Evolutionary conservation across 768 basidiomycete genomes (phyloP).

Genomic region (Podaxis carcinomalis): DNA sequence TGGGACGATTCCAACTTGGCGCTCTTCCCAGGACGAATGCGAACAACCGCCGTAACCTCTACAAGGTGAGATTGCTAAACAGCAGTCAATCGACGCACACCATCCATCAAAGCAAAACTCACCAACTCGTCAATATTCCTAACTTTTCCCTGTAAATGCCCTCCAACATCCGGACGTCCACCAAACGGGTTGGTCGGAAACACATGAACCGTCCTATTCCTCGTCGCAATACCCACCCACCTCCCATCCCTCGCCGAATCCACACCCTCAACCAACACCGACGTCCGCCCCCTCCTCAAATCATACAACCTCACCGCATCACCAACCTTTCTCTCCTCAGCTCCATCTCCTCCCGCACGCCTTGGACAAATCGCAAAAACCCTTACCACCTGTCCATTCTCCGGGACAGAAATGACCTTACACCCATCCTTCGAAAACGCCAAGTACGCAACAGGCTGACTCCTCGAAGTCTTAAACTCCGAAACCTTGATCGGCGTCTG

Average conservation of each 20-base stretch:
- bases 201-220: slow-evolving; percentile 62
- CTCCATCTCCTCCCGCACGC: slow-evolving; percentile 9
- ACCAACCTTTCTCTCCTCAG: background rate
- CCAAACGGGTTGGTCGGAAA: slow-evolving; percentile 79
- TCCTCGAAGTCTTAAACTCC: slow-evolving; percentile 45
- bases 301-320: slow-evolving; percentile 43
- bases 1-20: background rate
- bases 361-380: slow-evolving; percentile 38
- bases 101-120: slow-evolving; percentile 19
- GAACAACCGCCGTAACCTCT: slow-evolving; percentile 51
- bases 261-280: slow-evolving; percentile 54
- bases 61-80: slow-evolving; percentile 47
- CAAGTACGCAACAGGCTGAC: slow-evolving; percentile 42
- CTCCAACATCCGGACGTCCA: slow-evolving; percentile 56
- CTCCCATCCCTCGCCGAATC: slow-evolving; percentile 53
- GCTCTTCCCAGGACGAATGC: slow-evolving; percentile 32
- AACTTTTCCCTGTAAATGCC: slow-evolving; percentile 58
- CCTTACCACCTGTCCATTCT: slow-evolving; percentile 51
- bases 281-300: slow-evolving; percentile 67
- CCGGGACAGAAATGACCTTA: slow-evolving; percentile 41
- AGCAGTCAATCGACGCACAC: background rate
- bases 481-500: slow-evolving; percentile 28
- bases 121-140: slow-evolving; percentile 47
- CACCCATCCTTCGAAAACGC: slow-evolving; percentile 53
- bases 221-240: slow-evolving; percentile 68